Base-by-base conservation (phyloP, 1,284 basidiomycete genomes). In the Mixia osmundae region DNA sequence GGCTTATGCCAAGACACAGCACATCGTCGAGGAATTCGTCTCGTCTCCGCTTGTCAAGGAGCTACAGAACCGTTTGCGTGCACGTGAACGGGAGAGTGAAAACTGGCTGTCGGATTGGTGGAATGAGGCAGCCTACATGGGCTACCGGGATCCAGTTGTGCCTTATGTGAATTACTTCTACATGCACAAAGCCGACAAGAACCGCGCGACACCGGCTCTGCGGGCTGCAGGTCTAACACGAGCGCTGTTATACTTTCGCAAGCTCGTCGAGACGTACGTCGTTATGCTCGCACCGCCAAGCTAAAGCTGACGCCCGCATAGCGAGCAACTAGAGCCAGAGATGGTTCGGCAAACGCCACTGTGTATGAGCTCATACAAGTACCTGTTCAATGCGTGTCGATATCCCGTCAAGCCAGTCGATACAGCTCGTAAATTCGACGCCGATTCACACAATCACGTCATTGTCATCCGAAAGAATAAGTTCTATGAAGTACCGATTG, bases 71-170 rank as follows among this genome's bases (percentile, higher is more conserved):
- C 65, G 89, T 3, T 65, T 95, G 26, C 63, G 80, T 51, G 63
- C 66, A 20, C 68, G 85, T 4, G 79, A 80, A 0, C 42, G 47
- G 20, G 53, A 54, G 16, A 58, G 55, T 41, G 68, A 69, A 47
- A 87, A 67, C 61, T 99, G 89, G 89, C 65, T 99, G 23, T 67
- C 68, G 37, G 82, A 91, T 40, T 97, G 89, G 89, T 99, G 89
- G 89, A 91, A 95, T 57, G 80, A 94, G 28, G 68, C 58, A 7
- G 87, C 20, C 34, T 40, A 43, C 30, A 28, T 36, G 23, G 31
- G 32, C 25, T 52, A 52, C 43, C 51, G 64, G 24, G 64, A 91
- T 48, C 74, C 87, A 4, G 78, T 94, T 25, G 75, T 94, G 19
- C 82, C 89, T 16, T 80, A 74, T 50, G 83, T 91, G 50, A 82